phyloP scores from a whole-genome alignment of 768 basidiomycete species.

The Termitomyces sp. region DNA sequence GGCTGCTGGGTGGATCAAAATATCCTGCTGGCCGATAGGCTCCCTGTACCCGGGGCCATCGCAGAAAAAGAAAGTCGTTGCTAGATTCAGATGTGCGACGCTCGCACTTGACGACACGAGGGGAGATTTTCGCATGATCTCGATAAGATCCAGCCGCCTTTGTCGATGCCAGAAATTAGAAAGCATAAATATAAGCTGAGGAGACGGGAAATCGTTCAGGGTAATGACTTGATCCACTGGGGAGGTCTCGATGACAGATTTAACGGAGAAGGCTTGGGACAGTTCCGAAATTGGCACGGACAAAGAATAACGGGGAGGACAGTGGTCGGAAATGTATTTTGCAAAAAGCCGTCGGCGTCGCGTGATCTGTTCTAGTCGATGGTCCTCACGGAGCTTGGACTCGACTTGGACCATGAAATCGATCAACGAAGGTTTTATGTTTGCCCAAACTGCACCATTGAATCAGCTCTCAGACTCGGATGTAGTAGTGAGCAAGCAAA shows the following conservation, averaged over 20 bases:
- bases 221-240: slow-evolving; percentile 13
- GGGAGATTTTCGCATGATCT: slow-evolving; percentile 16
- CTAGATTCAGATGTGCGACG: slow-evolving; percentile 18
- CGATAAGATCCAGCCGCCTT: slow-evolving; percentile 12
- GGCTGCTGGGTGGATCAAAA: slow-evolving; percentile 15
- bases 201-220: slow-evolving; percentile 13
- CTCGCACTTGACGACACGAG: neutral
- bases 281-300: slow-evolving; percentile 15
- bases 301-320: slow-evolving; percentile 6
- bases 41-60: slow-evolving; percentile 12
- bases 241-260: slow-evolving; percentile 17
- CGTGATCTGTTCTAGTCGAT: slow-evolving; percentile 15
- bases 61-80: slow-evolving; percentile 22
- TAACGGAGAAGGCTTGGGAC: slow-evolving; percentile 16
- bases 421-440: slow-evolving; percentile 29
- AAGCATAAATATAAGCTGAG: slow-evolving; percentile 9
- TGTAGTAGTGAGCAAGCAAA: neutral
- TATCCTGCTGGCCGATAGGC: slow-evolving; percentile 16
- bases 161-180: slow-evolving; percentile 12
- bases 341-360: slow-evolving; percentile 16
- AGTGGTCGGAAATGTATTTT: slow-evolving; percentile 13
- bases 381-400: slow-evolving; percentile 11
- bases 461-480: neutral
- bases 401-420: slow-evolving; percentile 32
- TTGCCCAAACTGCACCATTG: slow-evolving; percentile 30